Base-by-base conservation (phyloP, 768 basidiomycete species). In the Mycena indigotica region DNA sequence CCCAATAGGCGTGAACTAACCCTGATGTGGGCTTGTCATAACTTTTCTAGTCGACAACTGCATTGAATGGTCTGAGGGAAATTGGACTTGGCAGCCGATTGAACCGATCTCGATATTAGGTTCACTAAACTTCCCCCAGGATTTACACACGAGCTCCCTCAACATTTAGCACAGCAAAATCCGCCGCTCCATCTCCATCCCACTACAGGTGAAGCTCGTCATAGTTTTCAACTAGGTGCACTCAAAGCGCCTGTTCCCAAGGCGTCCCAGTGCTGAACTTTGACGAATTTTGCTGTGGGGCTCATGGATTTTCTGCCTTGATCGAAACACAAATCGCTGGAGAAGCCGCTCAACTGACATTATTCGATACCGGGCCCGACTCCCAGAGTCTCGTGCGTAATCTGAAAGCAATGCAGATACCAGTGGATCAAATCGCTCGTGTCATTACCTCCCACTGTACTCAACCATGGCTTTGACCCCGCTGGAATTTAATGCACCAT, bases 341-440 rank as follows among this genome's bases (percentile, higher is more conserved):
- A 21, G 69, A 76, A 39, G 53, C 69, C 56, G 65, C 76, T 3
- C 81, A 83, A 53, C 72, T 79, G n/a, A 85, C 84, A 16, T 78
- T 94, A 30, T 92, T 95, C 67, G 93, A 95, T 72, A 87, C 89
- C 16, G 93, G 93, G 0, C 93, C 92, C 8, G 92, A 94, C 66
- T 82, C 84, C 16, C 76, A 75, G 23, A 85, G 88, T 25, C 84
- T 95, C 60, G 80, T 84, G n/a, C 84, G 89, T 50, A 94, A 93
- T 70, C 69, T 85, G 24, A 70, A 70, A 4, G 82, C 85, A 3
- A 77, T 94, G 77, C 75, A 84, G 21, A 67, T 84, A 1, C 80
- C 81, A 2, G 70, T 84, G 8, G 72, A 78, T 29, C 69, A 75
- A 35, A 77, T 95, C 62, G 81, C 83, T 32, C 80, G 84, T 26